Base-by-base conservation (phyloP, 164 flowering plant genomes). In the Berberis thunbergii region DNA sequence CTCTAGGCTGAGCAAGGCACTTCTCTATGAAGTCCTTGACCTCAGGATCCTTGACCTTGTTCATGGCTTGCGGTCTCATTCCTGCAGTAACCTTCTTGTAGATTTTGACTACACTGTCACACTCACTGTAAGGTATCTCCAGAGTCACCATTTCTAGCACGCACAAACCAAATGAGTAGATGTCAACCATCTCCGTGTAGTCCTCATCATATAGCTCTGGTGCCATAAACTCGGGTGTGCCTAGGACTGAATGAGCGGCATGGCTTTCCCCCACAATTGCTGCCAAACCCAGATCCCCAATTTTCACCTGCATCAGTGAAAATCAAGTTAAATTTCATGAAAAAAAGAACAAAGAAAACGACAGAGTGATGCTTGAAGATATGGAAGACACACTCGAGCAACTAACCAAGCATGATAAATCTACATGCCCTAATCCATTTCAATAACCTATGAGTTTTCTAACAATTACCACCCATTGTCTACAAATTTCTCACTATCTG, bases 211-310 rank as follows among this genome's bases (percentile, higher is more conserved):
- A 26, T 26, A 26, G 26, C 26, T 26, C 26, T 26, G 26, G 26
- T 26, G 26, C 26, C 26, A 26, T 26, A 26, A 26, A 26, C 26
- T 26, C 26, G 26, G 26, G 96, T n/a, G 96, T 88, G 9, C 91
- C 96, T 0, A 88, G 71, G 2, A 88, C 55, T 1, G 91, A 83
- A 70, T 84, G 96, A 0, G 96, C 96, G 1, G 65, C 70, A 54
- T 81, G 91, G 70, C 74, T 83, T 74, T 66, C 72, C 39, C 87
- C 87, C 43, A 83, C 85, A 2, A 60, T 75, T 1, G 89, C 86
- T 0, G 95, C 91, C 68, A 88, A 67, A 2, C 95, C 95, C 54
- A 88, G 66, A 76, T 85, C 95, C 44, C 95, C 95, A 63, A 88
- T 84, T 67, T 88, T 85, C 10, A 88, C 88, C 90, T 84, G 53